Evolutionary conservation across 176 grass and related monocot genomes (phyloP), one percentile per base, ranked within the genome.

Genomic region (Sorghum bicolor): DNA sequence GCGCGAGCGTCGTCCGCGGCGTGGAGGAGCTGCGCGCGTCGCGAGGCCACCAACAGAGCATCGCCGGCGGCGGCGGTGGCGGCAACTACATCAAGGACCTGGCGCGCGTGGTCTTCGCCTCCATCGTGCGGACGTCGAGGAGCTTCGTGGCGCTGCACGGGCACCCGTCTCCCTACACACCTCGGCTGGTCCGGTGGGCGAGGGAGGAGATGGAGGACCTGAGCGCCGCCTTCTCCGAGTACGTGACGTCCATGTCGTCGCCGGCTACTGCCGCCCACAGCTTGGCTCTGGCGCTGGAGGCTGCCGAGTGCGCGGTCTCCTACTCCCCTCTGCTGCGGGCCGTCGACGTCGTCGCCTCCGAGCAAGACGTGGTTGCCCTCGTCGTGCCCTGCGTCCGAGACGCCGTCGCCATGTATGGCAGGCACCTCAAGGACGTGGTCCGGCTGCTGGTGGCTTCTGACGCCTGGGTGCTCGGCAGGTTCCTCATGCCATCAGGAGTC

Each of bases 171-270:
- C 79, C 16, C 20, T 32, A 64, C 63, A 17, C 72, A 3, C 16
- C 58, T 1, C 74, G 88, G 17, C 25, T 88, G 8, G 25, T 70
- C 40, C 63, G 67, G 20, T 94, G 92, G 92, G 92, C 79, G 10
- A 90, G 26, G 74, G 80, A 88, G 70, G 86, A 88, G 78, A 86
- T 90, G 47, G 75, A 86, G 17, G 79, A 80, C 57, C 87, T 93
- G 2, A 12, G 75, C 70, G 10, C 36, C 16, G 57, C 74, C 3
- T 85, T 93, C 80, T 14, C 72, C 40, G 85, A 85, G 67, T 88
- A 80, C 61, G 33, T 80, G 5, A 13, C 2, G 28, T 88, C 86
- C 53, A 26, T 89, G 20, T 20, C 84, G 2, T 13, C 2, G 34
- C 58, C 28, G 0, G 34, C 45, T 52, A 13, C 24, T 0, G 67